phyloP scores from a whole-genome alignment of 345 rosid genomes.

The Aethionema arabicum region DNA sequence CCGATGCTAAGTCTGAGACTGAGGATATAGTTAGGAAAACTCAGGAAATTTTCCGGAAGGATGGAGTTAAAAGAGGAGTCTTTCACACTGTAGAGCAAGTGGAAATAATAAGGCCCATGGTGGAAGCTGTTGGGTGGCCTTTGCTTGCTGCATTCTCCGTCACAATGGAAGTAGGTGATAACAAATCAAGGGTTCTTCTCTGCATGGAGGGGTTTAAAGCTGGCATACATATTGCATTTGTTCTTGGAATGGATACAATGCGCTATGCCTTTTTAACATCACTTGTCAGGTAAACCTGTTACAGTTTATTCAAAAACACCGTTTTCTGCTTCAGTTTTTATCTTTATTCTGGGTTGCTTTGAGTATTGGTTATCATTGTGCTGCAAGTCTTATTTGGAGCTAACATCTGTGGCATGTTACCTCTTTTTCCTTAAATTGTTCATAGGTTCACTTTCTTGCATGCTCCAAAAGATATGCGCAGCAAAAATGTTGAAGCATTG shows the following conservation, averaged over 20 bases:
- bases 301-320: not conserved
- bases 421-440: slow-evolving; percentile 30
- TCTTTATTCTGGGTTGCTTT: slow-evolving; percentile 11
- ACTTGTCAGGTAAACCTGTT: slow-evolving; percentile 72
- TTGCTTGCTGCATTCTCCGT: slow-evolving; percentile 96
- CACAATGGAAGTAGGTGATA: slow-evolving; percentile 98
- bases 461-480: slow-evolving; percentile 93
- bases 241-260: slow-evolving; percentile 99
- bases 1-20: slow-evolving; percentile 80
- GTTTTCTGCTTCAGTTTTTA: slow-evolving; percentile 18
- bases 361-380: slow-evolving; percentile 12
- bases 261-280: slow-evolving; percentile 98
- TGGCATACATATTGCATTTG: slow-evolving; percentile 86
- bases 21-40: slow-evolving; percentile 87
- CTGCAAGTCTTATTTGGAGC: slow-evolving; percentile 20
- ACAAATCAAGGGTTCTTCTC: slow-evolving; percentile 81
- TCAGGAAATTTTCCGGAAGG: slow-evolving; percentile 83
- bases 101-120: slow-evolving; percentile 91
- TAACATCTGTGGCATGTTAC: slow-evolving; percentile 24
- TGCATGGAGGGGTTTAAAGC: slow-evolving; percentile 99
- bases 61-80: slow-evolving; percentile 85
- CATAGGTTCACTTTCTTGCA: slow-evolving; percentile 97
- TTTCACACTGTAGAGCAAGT: slow-evolving; percentile 72
- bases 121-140: slow-evolving; percentile 99
- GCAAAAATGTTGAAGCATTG: slow-evolving; percentile 97